Base-by-base conservation (phyloP, 2,329 filamentous ascomycete species). In the Trichoderma breve region DNA sequence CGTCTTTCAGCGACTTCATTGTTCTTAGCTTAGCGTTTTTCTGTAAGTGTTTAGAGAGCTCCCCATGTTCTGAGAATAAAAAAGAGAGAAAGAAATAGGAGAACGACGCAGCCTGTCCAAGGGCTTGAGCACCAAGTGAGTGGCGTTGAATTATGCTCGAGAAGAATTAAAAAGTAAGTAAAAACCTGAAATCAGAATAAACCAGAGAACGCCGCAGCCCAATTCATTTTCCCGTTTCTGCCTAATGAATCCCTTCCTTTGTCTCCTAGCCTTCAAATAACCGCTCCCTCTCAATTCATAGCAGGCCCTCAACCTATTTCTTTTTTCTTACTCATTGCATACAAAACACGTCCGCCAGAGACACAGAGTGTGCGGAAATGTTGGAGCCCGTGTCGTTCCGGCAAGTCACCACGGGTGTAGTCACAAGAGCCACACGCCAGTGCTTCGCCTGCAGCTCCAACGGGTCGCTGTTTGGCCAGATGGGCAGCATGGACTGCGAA, bases 351-450 rank as follows among this genome's bases (percentile, higher is more conserved):
- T 86, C 84, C 2, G 84, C 82, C 77, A 84, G 79, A 51, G 82
- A 78, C 26, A 87, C 79, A 7, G 83, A 83, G 70, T 83, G 84
- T 2, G 83, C 81, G 30, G 82, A 81, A 60, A 86, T 83, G 69
- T 82, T 83, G 58, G 78, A 76, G 15, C 84, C 85, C 2, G 80
- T 83, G 47, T 89, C 86, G 73, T 88, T 86, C 36, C 86, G 83
- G 75, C 87, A 83, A 2, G 86, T 88, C 60, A 89, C 83, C 9
- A 85, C 83, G 1, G 87, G 87, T 0, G 87, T 88, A 6, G 87
- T 84, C 32, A 87, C 85, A 2, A 88, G 81, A 68, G 85, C 84
- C n/a, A 89, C 78, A 6, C 87, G 84, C 79, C 82, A 85, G 75
- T 88, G 86, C 75, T 82, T 82, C 6, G 82, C 79, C 79, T 88